A percentile compares a stretch with the other conserved stretches of the same genome.
These are phyloP conservation scores for Akanthomyces uredinophilus DNA, from an alignment of 2,329 filamentous ascomycete genomes.

Conservation along the genomic window DNA sequence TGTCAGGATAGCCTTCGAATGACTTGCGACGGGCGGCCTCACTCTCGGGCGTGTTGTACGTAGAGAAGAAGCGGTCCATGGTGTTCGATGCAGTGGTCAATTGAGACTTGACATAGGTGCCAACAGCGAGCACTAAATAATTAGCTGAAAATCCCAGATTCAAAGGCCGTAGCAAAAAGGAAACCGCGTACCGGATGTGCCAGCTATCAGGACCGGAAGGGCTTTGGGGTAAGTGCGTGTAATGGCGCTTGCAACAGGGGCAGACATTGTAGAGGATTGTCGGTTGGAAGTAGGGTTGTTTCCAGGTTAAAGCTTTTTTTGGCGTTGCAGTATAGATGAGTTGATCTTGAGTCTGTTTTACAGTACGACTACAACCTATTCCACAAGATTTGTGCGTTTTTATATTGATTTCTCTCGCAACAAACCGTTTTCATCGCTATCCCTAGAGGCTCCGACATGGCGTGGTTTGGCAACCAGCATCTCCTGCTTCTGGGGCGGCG, in stretches of 20 bases:
- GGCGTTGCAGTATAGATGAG: background rate
- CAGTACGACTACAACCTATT: background rate
- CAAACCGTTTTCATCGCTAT: background rate
- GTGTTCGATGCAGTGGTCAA: slow-evolving; percentile 28
- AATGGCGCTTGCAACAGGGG: slow-evolving; percentile 9
- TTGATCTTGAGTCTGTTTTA: background rate
- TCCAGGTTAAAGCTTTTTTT: background rate
- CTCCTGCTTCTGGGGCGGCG: slow-evolving; percentile 10
- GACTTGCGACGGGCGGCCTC: slow-evolving; percentile 29
- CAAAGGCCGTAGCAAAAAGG: background rate
- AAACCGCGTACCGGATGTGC: slow-evolving; percentile 4
- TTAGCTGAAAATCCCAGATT: background rate
- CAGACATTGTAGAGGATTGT: slow-evolving; percentile 3
- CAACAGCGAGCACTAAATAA: slow-evolving; percentile 20
- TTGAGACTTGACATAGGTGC: slow-evolving; percentile 29
- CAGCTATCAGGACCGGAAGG: slow-evolving; percentile 6
- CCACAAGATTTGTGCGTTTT: background rate
- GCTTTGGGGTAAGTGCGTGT: slow-evolving; percentile 4
- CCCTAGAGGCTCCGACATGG: slow-evolving; percentile 11
- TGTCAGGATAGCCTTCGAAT: slow-evolving; percentile 30
- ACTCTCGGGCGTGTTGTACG: slow-evolving; percentile 34
- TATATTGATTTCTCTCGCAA: background rate
- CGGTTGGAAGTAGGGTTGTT: no score
- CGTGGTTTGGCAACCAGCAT: slow-evolving; percentile 6
- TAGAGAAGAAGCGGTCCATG: slow-evolving; percentile 34